phyloP scores from a whole-genome alignment of 73 alveolate genomes.

The Tetrahymena elliotti region DNA sequence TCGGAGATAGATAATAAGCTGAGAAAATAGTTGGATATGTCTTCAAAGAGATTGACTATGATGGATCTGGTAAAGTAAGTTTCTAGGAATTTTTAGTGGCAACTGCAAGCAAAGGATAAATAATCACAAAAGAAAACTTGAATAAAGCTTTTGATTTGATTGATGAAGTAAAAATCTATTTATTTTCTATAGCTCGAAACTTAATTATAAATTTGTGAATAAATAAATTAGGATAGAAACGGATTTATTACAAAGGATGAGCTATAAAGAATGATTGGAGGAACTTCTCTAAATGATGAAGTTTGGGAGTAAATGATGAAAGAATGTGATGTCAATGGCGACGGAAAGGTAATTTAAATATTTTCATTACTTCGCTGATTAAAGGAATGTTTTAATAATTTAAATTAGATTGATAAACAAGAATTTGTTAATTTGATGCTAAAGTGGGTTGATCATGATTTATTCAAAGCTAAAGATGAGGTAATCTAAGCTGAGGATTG shows the following conservation, averaged over 20 bases:
- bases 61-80: not conserved
- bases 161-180: not conserved
- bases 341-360: not conserved
- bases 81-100: not conserved
- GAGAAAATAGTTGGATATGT: not conserved
- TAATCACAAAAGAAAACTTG: not conserved
- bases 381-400: too few relatives aligned
- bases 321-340: not conserved
- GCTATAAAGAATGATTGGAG: not conserved
- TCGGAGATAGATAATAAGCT: not conserved
- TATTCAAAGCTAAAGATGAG: not conserved
- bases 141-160: not conserved
- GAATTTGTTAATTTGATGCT: not conserved
- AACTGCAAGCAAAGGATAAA: not conserved
- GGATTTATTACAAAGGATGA: not conserved
- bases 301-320: not conserved
- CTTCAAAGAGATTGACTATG: not conserved
- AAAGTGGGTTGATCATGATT: not conserved
- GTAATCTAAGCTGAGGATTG: not conserved
- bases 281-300: not conserved
- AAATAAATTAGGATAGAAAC: not conserved
- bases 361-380: too few relatives aligned
- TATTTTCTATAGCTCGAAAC: not conserved
- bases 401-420: not conserved
- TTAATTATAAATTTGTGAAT: not conserved